Evolutionary conservation across 129 eudicot species (phyloP), one percentile per base, ranked within the genome.

Genomic region (Flaveria sonorensis): DNA sequence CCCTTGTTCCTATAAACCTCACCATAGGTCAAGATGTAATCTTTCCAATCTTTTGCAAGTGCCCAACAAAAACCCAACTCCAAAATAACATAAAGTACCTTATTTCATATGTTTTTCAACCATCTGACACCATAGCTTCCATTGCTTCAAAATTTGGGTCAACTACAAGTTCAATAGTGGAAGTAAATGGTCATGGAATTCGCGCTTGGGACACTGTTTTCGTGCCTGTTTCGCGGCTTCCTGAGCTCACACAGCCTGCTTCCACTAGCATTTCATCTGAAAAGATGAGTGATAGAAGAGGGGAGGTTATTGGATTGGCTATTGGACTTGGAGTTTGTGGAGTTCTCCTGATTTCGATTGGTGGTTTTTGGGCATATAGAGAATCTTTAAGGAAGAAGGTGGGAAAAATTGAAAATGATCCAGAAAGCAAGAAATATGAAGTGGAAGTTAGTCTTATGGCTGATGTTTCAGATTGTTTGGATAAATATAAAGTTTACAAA

Each of bases 401-500:
- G 16, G 68, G 75, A 21, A 73, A 60, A 30, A 48, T 39, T 21
- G 56, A 75, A 51, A 69, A 71, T 78, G 84, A 63, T 72, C 77
- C 51, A 79, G 75, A 46, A 73, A 68, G 68, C 56, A 80, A 60
- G 80, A 78, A 56, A 51, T 20, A 40, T 76, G 79, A 70, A 66
- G 78, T 75, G 77, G 85, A 81, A 72, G 80, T 83, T 68, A 79
- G 83, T 86, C 77, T 94, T 64, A 74, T 94, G 92, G 92, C 89
- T 52, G 98, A 94, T 87, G 97, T 94, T 70, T 87, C 98, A 15
- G 96, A 90, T 32, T 85, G 91, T 46, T 89, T 91, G 84, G 98
- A 94, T 76, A 94, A 94, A 81, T 94, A 94, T 68, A 89, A 80
- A 82, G 90, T 94, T 71, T 91, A 80, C 84, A 86, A 70, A 8